Conservation (phyloP, 2,329 filamentous ascomycete species). For the Penicillium crustosum region DNA sequence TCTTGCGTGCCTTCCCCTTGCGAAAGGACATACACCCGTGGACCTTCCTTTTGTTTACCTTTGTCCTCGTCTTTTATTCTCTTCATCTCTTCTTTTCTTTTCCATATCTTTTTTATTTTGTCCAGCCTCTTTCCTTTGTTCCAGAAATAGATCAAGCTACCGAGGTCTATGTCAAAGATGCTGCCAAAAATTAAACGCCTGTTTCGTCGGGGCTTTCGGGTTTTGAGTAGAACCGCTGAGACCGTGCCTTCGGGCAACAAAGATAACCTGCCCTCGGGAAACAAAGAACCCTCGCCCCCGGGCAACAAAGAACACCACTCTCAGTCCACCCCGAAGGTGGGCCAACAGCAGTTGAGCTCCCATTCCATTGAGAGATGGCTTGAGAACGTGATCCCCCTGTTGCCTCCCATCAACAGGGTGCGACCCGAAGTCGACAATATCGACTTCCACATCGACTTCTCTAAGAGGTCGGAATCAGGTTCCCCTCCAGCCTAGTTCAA, state of each 20-base stretch:
- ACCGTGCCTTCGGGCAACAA: not conserved
- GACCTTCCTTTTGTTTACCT: not conserved
- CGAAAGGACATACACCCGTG: not conserved
- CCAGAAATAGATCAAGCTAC: slow-evolving; percentile 4
- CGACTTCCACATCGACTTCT: not conserved
- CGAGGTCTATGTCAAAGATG: not conserved
- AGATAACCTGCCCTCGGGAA: not conserved
- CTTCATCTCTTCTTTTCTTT: not conserved
- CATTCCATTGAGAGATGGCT: not conserved
- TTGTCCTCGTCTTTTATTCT: not conserved
- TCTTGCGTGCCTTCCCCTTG: not conserved
- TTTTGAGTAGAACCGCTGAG: not conserved
- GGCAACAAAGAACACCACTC: not conserved
- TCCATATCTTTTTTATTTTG: not conserved
- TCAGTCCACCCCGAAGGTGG: not conserved
- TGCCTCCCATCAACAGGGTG: not conserved
- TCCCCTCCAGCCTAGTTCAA: not conserved
- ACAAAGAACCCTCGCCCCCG: slow-evolving; percentile 1
- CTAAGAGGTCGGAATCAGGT: not conserved
- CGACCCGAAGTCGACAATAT: slow-evolving; percentile 1
- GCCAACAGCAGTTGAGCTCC: not conserved
- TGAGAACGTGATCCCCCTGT: not conserved
- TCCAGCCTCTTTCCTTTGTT: slow-evolving; percentile 5
- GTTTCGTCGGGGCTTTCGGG: not conserved
- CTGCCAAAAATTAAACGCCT: not conserved